Percentiles rank a stretch among this genome's conserved stretches.
Conservation (phyloP, 1,284 basidiomycete genomes). For the Ustilago esculenta region DNA sequence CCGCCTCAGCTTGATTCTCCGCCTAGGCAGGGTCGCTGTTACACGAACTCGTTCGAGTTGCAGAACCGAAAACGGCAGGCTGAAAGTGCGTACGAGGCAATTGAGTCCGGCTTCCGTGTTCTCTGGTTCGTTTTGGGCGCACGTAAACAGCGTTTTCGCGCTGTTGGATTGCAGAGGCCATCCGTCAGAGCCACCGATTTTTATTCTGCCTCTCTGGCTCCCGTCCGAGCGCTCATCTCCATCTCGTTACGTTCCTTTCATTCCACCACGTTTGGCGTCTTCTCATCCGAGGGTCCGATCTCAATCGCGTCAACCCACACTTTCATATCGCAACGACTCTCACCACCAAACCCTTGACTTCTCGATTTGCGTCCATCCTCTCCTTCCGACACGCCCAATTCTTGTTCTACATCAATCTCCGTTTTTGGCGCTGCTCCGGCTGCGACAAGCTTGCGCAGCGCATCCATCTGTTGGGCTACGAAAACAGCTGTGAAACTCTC, state of each 20-base stretch:
- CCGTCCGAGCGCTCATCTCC: not conserved
- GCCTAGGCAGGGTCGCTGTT: not conserved
- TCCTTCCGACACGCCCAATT: not conserved
- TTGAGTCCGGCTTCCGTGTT: constrained; percentile 3
- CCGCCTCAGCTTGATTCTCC: not conserved
- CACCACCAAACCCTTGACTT: constrained; percentile 4
- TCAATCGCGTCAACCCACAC: not conserved
- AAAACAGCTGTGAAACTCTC: too few species aligned
- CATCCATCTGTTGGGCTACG: not conserved
- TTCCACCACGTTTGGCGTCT: constrained; percentile 8
- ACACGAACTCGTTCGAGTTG: too few species aligned
- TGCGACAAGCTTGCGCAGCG: too few species aligned
- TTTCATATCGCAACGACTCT: constrained; percentile 4
- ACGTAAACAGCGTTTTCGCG: too few species aligned
- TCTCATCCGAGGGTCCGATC: constrained; percentile 3
- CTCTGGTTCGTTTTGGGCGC: too few species aligned
- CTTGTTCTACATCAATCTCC: too few species aligned
- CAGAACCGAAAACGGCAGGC: too few species aligned
- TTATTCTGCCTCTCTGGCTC: not conserved
- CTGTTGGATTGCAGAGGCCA: not conserved
- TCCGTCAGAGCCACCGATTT: too few species aligned
- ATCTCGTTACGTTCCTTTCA: not conserved
- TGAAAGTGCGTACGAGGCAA: too few species aligned
- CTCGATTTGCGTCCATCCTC: too few species aligned
- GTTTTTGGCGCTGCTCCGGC: too few species aligned